A percentile compares a stretch with the other conserved stretches of the same genome.
These are phyloP conservation scores for Phytophthora syringae DNA, from an alignment of 352 stramenopile species.

Conservation along the genomic window DNA sequence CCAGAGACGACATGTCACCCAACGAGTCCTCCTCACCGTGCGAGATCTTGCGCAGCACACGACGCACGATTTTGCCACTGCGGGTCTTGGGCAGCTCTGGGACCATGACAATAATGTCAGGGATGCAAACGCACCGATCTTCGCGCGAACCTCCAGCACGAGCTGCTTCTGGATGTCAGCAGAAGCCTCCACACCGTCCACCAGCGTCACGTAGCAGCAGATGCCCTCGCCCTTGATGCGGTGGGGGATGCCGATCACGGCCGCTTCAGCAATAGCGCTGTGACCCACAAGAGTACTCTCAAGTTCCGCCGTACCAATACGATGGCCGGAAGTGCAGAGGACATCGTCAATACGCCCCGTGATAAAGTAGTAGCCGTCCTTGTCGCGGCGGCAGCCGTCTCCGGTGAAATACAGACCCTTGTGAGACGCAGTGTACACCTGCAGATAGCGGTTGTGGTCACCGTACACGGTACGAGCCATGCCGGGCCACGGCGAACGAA, in stretches of 20 bases:
- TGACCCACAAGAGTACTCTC: slow-evolving; percentile 93
- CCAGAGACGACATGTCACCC: slow-evolving; percentile 97
- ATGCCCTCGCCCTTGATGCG: slow-evolving; percentile 98
- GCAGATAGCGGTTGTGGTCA: slow-evolving; percentile 96
- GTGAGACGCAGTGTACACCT: slow-evolving; percentile 97
- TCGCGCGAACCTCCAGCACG: slow-evolving; percentile 85
- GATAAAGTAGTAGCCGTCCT: slow-evolving; percentile 98
- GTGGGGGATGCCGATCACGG: slow-evolving; percentile 95
- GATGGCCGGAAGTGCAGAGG: slow-evolving; percentile 93
- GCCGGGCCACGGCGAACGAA: slow-evolving; percentile 95
- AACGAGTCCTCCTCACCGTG: slow-evolving; percentile 94
- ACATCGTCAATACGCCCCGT: slow-evolving; percentile 98
- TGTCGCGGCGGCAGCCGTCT: slow-evolving; percentile 87
- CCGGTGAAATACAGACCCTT: slow-evolving; percentile 98
- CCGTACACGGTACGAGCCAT: slow-evolving; percentile 95
- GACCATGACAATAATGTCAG: slow-evolving; percentile 95
- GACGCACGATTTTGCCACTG: slow-evolving; percentile 98
- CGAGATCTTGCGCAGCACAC: slow-evolving; percentile 98
- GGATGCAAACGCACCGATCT: slow-evolving; percentile 97
- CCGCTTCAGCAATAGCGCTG: slow-evolving; percentile 93
- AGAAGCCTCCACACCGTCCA: slow-evolving; percentile 75
- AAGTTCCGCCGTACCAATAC: slow-evolving; percentile 89
- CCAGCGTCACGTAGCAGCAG: slow-evolving; percentile 95
- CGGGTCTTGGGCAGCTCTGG: slow-evolving; percentile 96
- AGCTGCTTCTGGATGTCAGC: slow-evolving; percentile 69